Percentiles rank a stretch among this genome's conserved stretches.
These are phyloP conservation scores for Colletotrichum tofieldiae DNA, from an alignment of 2,329 filamentous ascomycete genomes.

Conservation along the genomic window DNA sequence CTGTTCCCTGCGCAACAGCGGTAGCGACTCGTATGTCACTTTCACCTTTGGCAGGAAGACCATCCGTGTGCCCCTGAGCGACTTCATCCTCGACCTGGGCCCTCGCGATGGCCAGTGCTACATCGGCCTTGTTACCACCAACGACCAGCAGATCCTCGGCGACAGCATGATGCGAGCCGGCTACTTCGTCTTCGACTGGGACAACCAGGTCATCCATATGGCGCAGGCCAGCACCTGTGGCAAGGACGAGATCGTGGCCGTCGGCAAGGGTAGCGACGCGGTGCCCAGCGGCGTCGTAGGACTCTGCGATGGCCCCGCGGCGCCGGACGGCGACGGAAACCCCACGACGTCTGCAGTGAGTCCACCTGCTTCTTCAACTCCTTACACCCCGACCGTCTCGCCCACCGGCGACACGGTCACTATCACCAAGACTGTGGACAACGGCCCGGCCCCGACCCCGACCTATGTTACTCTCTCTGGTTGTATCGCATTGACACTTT, in stretches of 20 bases:
- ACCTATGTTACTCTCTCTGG: constrained; percentile 1
- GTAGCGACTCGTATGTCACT: constrained; percentile 53
- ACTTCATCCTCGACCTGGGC: constrained; percentile 65
- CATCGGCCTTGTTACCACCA: constrained; percentile 58
- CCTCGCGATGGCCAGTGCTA: constrained; percentile 54
- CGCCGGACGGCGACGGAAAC: constrained; percentile 15
- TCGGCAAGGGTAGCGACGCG: constrained; percentile 52
- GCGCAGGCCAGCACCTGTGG: constrained; percentile 60
- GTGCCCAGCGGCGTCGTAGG: constrained; percentile 52
- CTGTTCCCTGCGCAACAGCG: constrained; percentile 59
- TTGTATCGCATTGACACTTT: constrained; percentile 1
- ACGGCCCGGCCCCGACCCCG: neutral
- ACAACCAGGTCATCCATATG: constrained; percentile 59
- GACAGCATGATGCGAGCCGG: constrained; percentile 61
- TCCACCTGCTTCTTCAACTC: constrained; percentile 8
- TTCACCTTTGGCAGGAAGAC: constrained; percentile 63
- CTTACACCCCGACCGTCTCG: neutral
- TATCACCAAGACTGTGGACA: neutral
- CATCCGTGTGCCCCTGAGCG: constrained; percentile 61
- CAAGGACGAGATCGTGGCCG: constrained; percentile 55
- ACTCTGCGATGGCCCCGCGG: constrained; percentile 53
- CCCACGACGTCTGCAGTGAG: constrained; percentile 24
- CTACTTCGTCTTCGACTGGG: constrained; percentile 64
- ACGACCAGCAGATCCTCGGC: constrained; percentile 61
- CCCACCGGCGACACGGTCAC: neutral